phyloP scores from a whole-genome alignment of 2,329 filamentous ascomycete genomes.

The Sporothrix pallida region DNA sequence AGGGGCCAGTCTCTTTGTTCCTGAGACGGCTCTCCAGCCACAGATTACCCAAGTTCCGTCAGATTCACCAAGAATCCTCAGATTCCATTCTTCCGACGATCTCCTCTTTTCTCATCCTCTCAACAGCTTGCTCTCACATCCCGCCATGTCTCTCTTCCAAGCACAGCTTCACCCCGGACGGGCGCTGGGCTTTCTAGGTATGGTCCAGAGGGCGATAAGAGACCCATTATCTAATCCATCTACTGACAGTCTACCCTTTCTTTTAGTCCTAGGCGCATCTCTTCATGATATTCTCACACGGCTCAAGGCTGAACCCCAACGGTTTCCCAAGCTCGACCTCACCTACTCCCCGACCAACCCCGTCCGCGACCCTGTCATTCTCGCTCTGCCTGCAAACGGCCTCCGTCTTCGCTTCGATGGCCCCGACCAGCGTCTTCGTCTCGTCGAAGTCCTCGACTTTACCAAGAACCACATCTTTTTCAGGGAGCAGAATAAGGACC shows the following conservation, averaged over 20 bases:
- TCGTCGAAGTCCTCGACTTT: slow-evolving; percentile 93
- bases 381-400: slow-evolving; percentile 83
- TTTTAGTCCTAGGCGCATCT: slow-evolving; percentile 81
- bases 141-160: slow-evolving; percentile 53
- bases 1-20: slow-evolving; percentile 6
- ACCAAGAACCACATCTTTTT: slow-evolving; percentile 83
- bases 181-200: slow-evolving; percentile 66
- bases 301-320: slow-evolving; percentile 83
- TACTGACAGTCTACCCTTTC: slow-evolving; percentile 33
- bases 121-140: neutral
- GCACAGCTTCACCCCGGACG: slow-evolving; percentile 71
- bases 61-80: neutral
- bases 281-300: slow-evolving; percentile 87
- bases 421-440: slow-evolving; percentile 83
- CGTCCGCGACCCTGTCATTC: slow-evolving; percentile 73
- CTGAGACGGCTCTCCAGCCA: neutral
- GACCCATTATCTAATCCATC: neutral
- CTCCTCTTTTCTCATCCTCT: neutral
- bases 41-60: neutral
- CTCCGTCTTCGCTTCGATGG: slow-evolving; percentile 92
- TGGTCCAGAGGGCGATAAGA: slow-evolving; percentile 11
- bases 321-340: slow-evolving; percentile 82
- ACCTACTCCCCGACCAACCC: slow-evolving; percentile 78
- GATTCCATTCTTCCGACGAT: neutral
- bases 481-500: slow-evolving; percentile 67